Percentiles rank a stretch among this genome's conserved stretches.
Conservation (phyloP, 2,329 filamentous ascomycete genomes). For the Xylariaceae sp. region DNA sequence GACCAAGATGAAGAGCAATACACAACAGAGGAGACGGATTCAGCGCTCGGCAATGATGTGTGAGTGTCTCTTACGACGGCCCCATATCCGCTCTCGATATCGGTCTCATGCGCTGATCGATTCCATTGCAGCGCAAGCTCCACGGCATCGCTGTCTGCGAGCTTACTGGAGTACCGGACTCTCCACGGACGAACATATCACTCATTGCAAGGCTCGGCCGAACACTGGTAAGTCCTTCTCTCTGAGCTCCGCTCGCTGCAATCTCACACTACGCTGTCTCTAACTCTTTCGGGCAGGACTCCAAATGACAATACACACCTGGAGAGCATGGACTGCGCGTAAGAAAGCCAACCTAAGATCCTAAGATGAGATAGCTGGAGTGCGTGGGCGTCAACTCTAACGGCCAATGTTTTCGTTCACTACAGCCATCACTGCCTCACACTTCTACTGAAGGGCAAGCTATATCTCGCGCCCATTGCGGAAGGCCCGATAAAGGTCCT, state of each 20-base stretch:
- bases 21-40: constrained; percentile 21
- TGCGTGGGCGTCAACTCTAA: neutral
- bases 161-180: constrained; percentile 29
- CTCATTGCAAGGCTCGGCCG: constrained; percentile 25
- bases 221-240: constrained; percentile 24
- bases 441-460: constrained; percentile 28
- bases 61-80: constrained; percentile 15
- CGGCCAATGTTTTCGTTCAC: constrained; percentile 1
- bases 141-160: constrained; percentile 27
- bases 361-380: neutral
- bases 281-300: constrained; percentile 11
- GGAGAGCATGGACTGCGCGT: constrained; percentile 20
- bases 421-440: constrained; percentile 28
- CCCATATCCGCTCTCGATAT: neutral
- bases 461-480: constrained; percentile 31
- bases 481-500: constrained; percentile 30
- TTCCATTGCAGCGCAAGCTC: constrained; percentile 20
- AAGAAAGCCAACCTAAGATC: neutral
- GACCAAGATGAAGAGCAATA: constrained; percentile 18
- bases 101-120: constrained; percentile 4
- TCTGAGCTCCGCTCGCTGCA: constrained; percentile 5
- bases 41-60: constrained; percentile 27
- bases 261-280: neutral
- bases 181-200: constrained; percentile 30
- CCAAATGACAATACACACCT: constrained; percentile 20